A percentile compares a stretch with the other conserved stretches of the same genome.
These are phyloP conservation scores for Colletotrichum sp. DNA, from an alignment of 2,329 filamentous ascomycete genomes.

Conservation along the genomic window DNA sequence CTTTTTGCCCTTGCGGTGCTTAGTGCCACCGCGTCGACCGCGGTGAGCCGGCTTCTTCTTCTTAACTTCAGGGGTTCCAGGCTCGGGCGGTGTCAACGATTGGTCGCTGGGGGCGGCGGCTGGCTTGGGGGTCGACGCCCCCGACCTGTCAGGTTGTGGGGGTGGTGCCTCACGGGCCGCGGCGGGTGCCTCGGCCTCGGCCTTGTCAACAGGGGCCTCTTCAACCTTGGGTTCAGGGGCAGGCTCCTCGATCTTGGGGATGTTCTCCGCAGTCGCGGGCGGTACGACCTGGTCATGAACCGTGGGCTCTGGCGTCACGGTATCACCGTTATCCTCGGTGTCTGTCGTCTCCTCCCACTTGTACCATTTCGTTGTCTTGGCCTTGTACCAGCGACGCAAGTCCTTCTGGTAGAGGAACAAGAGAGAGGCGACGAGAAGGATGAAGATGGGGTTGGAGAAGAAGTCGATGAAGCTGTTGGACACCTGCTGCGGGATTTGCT, in stretches of 20 bases:
- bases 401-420: slow-evolving; percentile 53
- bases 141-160: background rate
- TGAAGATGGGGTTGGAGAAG: slow-evolving; percentile 58
- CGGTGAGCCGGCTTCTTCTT: slow-evolving; percentile 75
- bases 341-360: slow-evolving; percentile 30
- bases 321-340: slow-evolving; percentile 4
- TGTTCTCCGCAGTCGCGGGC: background rate
- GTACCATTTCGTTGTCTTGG: slow-evolving; percentile 25
- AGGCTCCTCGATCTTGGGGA: background rate
- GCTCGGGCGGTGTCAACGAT: background rate
- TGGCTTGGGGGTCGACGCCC: background rate
- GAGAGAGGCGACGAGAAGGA: slow-evolving; percentile 48
- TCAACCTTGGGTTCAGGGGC: background rate
- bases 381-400: slow-evolving; percentile 43
- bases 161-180: background rate
- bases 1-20: slow-evolving; percentile 64
- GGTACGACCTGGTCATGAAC: background rate
- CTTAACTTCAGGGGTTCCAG: slow-evolving; percentile 56
- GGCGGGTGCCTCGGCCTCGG: background rate
- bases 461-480: slow-evolving; percentile 58
- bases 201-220: background rate
- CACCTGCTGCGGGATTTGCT: slow-evolving; percentile 54
- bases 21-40: slow-evolving; percentile 74
- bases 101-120: background rate
- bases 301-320: slow-evolving; percentile 6